These are phyloP conservation scores for Rhizomucor pusillus DNA, from an alignment of 371 early-diverging fungal species.

Conservation along the genomic window DNA sequence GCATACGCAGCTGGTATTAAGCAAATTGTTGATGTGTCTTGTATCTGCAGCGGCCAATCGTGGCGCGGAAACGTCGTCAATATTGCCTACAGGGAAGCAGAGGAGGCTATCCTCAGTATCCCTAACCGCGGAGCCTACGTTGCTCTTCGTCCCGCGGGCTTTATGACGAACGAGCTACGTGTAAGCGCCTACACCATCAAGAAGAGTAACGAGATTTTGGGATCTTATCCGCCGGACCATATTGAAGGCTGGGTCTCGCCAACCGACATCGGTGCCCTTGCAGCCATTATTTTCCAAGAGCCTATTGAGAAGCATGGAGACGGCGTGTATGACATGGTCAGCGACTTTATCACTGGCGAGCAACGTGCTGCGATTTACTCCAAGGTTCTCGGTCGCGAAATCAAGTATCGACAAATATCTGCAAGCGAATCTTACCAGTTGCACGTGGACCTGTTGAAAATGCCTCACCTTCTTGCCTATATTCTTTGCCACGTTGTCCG, in stretches of 20 bases:
- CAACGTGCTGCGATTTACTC: slow-evolving; percentile 14
- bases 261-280: slow-evolving; percentile 13
- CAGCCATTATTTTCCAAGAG: slow-evolving; percentile 12
- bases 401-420: slow-evolving; percentile 9
- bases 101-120: slow-evolving; percentile 20
- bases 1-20: slow-evolving; percentile 33
- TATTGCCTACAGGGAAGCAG: slow-evolving; percentile 17
- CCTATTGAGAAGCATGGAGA: slow-evolving; percentile 15
- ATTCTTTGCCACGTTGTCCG: neutral
- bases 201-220: neutral
- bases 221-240: slow-evolving; percentile 3
- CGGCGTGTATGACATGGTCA: slow-evolving; percentile 16
- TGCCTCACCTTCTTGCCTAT: neutral
- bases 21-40: slow-evolving; percentile 34
- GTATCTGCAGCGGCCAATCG: slow-evolving; percentile 6
- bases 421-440: slow-evolving; percentile 3
- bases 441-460: neutral
- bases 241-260: slow-evolving; percentile 11
- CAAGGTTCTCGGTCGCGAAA: slow-evolving; percentile 10
- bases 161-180: slow-evolving; percentile 12
- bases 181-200: neutral
- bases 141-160: slow-evolving; percentile 11
- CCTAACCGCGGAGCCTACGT: slow-evolving; percentile 21
- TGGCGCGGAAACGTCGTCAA: slow-evolving; percentile 22
- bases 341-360: slow-evolving; percentile 1